Conservation (phyloP, 2,329 filamentous ascomycete genomes). For the Neonectria hederae region DNA sequence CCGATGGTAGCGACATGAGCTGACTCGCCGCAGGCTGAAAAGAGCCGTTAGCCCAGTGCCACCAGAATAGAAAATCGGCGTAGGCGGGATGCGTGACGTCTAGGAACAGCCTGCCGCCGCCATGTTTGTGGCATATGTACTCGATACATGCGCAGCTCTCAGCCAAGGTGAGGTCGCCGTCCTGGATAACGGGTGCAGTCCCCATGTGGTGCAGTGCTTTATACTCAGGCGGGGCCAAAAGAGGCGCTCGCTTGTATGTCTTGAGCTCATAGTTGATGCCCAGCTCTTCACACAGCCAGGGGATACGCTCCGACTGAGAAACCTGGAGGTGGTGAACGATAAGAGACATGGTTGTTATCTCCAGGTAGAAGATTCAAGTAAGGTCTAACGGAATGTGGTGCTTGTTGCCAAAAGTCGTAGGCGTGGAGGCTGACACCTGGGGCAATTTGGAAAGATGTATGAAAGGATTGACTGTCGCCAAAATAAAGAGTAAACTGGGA, state of each 20-base stretch:
- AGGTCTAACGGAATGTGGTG: too few relatives aligned
- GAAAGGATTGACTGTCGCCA: too few relatives aligned
- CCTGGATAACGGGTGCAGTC: conserved; percentile 68
- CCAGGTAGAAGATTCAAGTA: too few relatives aligned
- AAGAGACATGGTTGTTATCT: conserved; percentile 44
- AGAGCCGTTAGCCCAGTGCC: conserved; percentile 64
- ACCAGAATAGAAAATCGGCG: conserved; percentile 71
- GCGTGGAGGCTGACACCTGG: too few relatives aligned
- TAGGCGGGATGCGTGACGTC: conserved; percentile 59
- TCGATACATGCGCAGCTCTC: conserved; percentile 70
- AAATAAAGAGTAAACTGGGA: too few relatives aligned
- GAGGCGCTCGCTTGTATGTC: conserved; percentile 29
- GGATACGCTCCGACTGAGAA: conserved; percentile 71
- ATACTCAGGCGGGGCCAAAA: conserved; percentile 35
- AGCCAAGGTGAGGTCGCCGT: conserved; percentile 61
- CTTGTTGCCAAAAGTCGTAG: too few relatives aligned
- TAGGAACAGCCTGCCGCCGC: conserved; percentile 58
- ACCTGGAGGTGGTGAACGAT: conserved; percentile 63
- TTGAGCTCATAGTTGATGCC: conserved; percentile 58
- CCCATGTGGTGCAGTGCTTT: conserved; percentile 56
- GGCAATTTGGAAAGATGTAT: too few relatives aligned
- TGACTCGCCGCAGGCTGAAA: conserved; percentile 53
- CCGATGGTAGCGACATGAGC: conserved; percentile 46
- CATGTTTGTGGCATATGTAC: conserved; percentile 67
- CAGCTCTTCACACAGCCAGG: conserved; percentile 74